Evolutionary conservation across 2,329 filamentous ascomycete genomes (phyloP), one percentile per base, ranked within the genome.

Genomic region (Curvularia lunata): DNA sequence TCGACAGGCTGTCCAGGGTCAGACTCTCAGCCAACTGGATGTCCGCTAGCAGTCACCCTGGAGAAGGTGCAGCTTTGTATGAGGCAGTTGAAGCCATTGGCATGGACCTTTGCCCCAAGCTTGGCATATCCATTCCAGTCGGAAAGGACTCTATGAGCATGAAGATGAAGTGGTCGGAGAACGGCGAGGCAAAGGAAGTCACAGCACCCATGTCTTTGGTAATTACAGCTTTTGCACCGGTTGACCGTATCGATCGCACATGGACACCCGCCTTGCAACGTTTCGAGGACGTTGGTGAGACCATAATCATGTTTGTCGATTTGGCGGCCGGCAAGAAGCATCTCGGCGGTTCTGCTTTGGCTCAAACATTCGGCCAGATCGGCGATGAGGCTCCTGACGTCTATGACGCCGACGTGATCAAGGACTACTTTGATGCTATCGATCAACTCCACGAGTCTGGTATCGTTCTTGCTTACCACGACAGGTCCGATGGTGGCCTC

Each of bases 141-240:
- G 95, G 95, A 54, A 98, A 99, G 79, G 95, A 99, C 77, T 98
- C 94, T 0, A 97, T 96, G 78, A 97, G 93, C 2, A 98, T 99
- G 95, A 97, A 97, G 83, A 94, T 96, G 70, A 92, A 92, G 54
- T 98, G 95, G 95, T 65, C 81, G 82, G 60, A 81, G 84, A 55
- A 85, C 82, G 28, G 85, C 18, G 84, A 90, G 61, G 79, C 84
- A 13, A 95, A 91, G 80, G 93, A 93, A 65, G 94, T 98, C 48
- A 97, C 92, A 37, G 91, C 95, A 4, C 95, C 95, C 1, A 86
- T 98, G 68, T 96, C 94, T 0, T 84, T 96, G 5, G 88, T 97
- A 54, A 92, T 98, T 67, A 92, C 95, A 5, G 91, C 95, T 1
- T 97, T 98, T 71, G 89, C 90, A 1, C 86, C 92, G 1, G 93